phyloP scores from a whole-genome alignment of 2,329 filamentous ascomycete genomes.

The Geosmithia putterillii region DNA sequence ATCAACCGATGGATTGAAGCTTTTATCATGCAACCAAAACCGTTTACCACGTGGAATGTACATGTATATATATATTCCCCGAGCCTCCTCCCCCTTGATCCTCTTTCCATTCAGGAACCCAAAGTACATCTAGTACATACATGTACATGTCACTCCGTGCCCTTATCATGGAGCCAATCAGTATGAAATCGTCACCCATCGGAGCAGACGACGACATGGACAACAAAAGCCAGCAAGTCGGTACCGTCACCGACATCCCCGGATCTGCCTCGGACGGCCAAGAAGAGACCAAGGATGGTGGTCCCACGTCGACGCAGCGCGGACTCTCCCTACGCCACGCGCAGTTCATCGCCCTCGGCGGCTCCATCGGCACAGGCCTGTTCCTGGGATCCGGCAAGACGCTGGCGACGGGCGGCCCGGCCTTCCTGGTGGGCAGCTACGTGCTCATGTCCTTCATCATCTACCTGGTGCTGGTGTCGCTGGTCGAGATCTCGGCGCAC shows the following conservation, averaged over 20 bases:
- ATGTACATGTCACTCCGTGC: no score
- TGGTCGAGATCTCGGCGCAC: slow-evolving; percentile 49
- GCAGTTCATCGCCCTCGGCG: slow-evolving; percentile 54
- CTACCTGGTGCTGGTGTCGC: slow-evolving; percentile 43
- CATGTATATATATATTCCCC: neutral
- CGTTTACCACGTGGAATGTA: neutral
- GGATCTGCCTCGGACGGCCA: neutral
- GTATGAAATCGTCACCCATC: neutral
- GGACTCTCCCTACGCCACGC: slow-evolving; percentile 44
- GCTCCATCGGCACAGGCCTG: slow-evolving; percentile 47
- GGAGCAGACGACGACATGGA: neutral
- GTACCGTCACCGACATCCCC: neutral
- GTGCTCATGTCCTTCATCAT: slow-evolving; percentile 44
- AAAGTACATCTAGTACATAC: no score
- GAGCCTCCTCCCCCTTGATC: neutral
- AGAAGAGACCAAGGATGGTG: neutral
- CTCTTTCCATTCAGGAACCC: no score
- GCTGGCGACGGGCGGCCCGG: slow-evolving; percentile 46
- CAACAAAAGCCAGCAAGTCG: neutral
- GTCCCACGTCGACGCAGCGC: neutral
- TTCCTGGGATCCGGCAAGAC: slow-evolving; percentile 52
- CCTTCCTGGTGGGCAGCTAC: slow-evolving; percentile 44
- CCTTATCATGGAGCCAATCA: neutral
- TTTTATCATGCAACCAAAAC: neutral
- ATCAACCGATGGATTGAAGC: neutral